Percentiles rank a stretch among this genome's conserved stretches.
Evolutionary conservation across 768 basidiomycete genomes (phyloP).

Genomic region (Lactarius hatsudake): DNA sequence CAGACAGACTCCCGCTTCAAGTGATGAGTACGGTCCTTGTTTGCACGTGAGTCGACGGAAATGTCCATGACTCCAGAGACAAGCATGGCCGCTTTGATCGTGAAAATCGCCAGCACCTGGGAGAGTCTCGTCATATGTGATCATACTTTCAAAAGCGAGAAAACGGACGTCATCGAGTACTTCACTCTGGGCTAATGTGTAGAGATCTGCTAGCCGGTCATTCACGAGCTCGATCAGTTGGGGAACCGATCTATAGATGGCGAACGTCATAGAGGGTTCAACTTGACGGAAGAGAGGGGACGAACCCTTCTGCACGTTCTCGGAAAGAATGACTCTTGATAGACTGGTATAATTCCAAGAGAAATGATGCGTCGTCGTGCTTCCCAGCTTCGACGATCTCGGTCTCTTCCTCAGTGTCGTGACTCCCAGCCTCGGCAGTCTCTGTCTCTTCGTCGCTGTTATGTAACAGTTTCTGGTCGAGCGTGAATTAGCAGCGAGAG

Average conservation of each 20-base stretch:
- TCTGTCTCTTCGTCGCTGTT: conserved; percentile 11
- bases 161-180: conserved; percentile 22
- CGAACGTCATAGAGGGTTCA: neutral
- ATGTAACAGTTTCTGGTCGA: conserved; percentile 10
- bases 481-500: neutral
- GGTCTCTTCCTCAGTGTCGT: conserved; percentile 7
- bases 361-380: conserved; percentile 23
- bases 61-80: conserved; percentile 22
- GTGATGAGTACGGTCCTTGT: conserved; percentile 23
- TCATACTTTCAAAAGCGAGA: neutral
- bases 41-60: neutral
- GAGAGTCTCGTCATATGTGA: conserved; percentile 2
- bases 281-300: neutral
- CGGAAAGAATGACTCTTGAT: conserved; percentile 21
- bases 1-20: conserved; percentile 16
- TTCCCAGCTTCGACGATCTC: conserved; percentile 17
- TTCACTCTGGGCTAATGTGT: conserved; percentile 21
- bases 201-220: conserved; percentile 20
- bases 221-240: conserved; percentile 19
- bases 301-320: conserved; percentile 15
- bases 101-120: conserved; percentile 12
- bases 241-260: conserved; percentile 11
- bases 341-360: conserved; percentile 20
- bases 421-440: conserved; percentile 11
- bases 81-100: conserved; percentile 23